Evolutionary conservation across 495 filamentous ascomycete species (phyloP).

Genomic region (Antarctomyces pellizariae): DNA sequence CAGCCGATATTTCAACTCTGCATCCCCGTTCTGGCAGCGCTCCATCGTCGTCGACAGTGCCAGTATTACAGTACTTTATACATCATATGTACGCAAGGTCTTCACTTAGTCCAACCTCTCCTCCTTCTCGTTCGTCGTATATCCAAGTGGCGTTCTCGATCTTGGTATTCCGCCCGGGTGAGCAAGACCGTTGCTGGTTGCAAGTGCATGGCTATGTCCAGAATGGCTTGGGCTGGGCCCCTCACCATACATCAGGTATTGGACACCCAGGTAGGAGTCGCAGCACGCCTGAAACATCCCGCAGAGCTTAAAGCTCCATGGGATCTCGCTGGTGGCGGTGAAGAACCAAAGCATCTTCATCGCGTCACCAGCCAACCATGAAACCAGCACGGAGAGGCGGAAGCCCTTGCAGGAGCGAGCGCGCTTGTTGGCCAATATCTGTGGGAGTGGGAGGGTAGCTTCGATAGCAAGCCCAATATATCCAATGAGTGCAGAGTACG

Average conservation of each 20-base stretch:
- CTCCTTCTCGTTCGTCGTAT: too few relatives aligned
- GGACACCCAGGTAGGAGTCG: conserved; percentile 60
- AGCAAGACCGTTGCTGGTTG: too few relatives aligned
- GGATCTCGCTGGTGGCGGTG: conserved; percentile 44
- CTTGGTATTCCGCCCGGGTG: too few relatives aligned
- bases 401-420: conserved; percentile 75
- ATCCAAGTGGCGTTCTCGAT: too few relatives aligned
- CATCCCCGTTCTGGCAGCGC: too few relatives aligned
- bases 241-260: conserved; percentile 66
- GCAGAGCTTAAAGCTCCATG: conserved; percentile 75
- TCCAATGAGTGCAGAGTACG: conserved; percentile 52
- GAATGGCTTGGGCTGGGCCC: too few relatives aligned
- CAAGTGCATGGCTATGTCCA: too few relatives aligned
- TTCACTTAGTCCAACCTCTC: too few relatives aligned
- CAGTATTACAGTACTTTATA: too few relatives aligned
- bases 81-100: too few relatives aligned
- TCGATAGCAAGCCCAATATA: conserved; percentile 73
- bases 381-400: conserved; percentile 58
- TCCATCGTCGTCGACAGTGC: too few relatives aligned
- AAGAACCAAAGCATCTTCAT: conserved; percentile 97
- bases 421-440: conserved; percentile 60
- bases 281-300: conserved; percentile 79
- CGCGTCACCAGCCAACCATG: conserved; percentile 74
- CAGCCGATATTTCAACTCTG: too few relatives aligned
- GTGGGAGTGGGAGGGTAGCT: conserved; percentile 72